Evolutionary conservation across 2,329 filamentous ascomycete genomes (phyloP), one percentile per base, ranked within the genome.

Genomic region (Malbranchea zuffiana): DNA sequence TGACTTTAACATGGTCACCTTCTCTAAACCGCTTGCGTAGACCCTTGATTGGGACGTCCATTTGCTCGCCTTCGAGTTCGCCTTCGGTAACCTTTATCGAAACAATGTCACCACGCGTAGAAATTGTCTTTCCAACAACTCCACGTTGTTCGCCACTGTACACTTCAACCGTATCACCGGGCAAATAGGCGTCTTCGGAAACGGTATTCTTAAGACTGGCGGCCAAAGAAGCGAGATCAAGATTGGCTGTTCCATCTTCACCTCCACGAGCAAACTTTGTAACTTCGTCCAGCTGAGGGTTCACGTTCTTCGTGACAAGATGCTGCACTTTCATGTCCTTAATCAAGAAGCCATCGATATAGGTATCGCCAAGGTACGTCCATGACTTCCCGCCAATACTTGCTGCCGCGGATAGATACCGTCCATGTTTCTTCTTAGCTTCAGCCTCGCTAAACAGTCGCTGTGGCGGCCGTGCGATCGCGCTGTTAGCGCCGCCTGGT

Each of bases 1-100:
- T 93, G 48, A 98, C 90, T 66, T 96, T 96, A 66, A 98, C 90
- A 55, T 98, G 90, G 53, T 98, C 90, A 68, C 90, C 90, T 44
- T 87, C 74, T 47, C 74, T 78, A 71, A 98, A 98, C 19, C 84
- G 75, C 63, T 98, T 98, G 40, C 90, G 82, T 17, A 98, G 70
- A 29, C 84, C 83, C 61, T 90, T 92, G 44, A 86, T 81, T 1
- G 90, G 90, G 7, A 93, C 87, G 56, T 96, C 88, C 30, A 98
- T 90, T 4, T 73, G 78, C 56, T 93, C 82, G 6, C 87, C 88
- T 35, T 67, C 69, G 18, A 96, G 68, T 26, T 82, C 80, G 31
- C 90, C 90, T 52, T 92, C 81, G 1, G 76, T 80, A 11, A 96
- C 86, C 41, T 75, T 69, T 52, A 98, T 74, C 4, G 85, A 88